Conservation (phyloP, 768 basidiomycete species). For the Russula abietina region DNA sequence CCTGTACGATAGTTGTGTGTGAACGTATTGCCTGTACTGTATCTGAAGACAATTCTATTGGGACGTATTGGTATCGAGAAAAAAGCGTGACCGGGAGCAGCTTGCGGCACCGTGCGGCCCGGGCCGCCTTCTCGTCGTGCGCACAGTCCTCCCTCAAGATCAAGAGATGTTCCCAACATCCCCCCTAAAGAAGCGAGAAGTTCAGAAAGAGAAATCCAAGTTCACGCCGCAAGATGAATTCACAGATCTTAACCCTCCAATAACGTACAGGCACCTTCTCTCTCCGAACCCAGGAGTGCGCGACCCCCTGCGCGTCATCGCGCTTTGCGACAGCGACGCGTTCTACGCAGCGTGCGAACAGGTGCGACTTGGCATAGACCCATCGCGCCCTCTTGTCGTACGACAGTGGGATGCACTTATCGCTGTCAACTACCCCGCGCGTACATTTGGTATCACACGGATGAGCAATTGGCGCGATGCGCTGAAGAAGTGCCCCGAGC, state of each 20-base stretch:
- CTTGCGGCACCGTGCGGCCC: too few relatives aligned
- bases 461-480: constrained; percentile 83
- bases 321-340: constrained; percentile 88
- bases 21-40: background rate
- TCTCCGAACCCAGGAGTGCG: constrained; percentile 60
- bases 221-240: constrained; percentile 35
- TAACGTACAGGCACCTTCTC: constrained; percentile 76
- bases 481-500: constrained; percentile 75
- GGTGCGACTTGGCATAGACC: constrained; percentile 62
- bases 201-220: constrained; percentile 13
- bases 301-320: constrained; percentile 78
- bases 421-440: constrained; percentile 93
- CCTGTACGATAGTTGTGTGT: background rate
- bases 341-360: constrained; percentile 85
- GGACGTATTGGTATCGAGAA: too few relatives aligned
- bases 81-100: too few relatives aligned
- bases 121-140: too few relatives aligned
- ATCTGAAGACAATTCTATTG: background rate
- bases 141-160: too few relatives aligned
- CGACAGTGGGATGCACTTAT: constrained; percentile 87
- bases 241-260: constrained; percentile 54
- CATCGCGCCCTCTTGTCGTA: constrained; percentile 66
- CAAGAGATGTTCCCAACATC: constrained; percentile 14
- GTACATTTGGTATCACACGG: constrained; percentile 88
- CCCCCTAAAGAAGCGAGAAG: constrained; percentile 12